Base-by-base conservation (phyloP, 108 stramenopile species). In the Nitzschia sp. region DNA sequence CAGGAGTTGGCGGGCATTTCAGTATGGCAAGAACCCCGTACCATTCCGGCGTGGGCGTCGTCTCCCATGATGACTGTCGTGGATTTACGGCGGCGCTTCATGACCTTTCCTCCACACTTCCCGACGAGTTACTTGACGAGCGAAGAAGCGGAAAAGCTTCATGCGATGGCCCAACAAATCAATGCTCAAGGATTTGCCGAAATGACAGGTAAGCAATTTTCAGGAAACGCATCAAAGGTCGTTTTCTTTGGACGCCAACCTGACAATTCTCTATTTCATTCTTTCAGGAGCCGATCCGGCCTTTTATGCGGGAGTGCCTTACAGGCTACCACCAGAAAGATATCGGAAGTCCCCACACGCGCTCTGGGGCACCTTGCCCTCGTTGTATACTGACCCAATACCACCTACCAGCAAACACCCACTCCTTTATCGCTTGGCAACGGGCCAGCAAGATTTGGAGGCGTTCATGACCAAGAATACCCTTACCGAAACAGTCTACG, bases 321-420 rank as follows among this genome's bases (percentile, higher is more conserved):
- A 89, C 70, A 71, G 86, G 21, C 74, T 95, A 33, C 86, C 87
- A 21, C 70, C 87, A 34, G 70, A 77, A 5, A 77, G 81, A 32
- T 81, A 89, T 51, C 56, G 77, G 47, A 95, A 95, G 69, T 95
- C 94, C 21, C 94, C 94, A 1, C 94, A 95, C 64, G 81, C 94
- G 19, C 76, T 92, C 0, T 95, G 94, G 94, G 94, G 94, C 33
- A 87, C 86, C 3, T 66, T 95, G 19, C 89, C 92, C 1, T 76
- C 79, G 6, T 34, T 72, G 19, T 88, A 89, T 63, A 70, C 71
- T 32, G 83, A 77, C 58, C 38, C 59, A 57, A 55, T 66, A 6
- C 58, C 70, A 17, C 55, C 35, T 6, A 25, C 30, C 1, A 34
- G 46, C 54, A 85, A 89, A 46, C 71, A 84, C 30, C 74, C 74